phyloP scores from a whole-genome alignment of 306 rosid genomes.

The Glycine tomentella region DNA sequence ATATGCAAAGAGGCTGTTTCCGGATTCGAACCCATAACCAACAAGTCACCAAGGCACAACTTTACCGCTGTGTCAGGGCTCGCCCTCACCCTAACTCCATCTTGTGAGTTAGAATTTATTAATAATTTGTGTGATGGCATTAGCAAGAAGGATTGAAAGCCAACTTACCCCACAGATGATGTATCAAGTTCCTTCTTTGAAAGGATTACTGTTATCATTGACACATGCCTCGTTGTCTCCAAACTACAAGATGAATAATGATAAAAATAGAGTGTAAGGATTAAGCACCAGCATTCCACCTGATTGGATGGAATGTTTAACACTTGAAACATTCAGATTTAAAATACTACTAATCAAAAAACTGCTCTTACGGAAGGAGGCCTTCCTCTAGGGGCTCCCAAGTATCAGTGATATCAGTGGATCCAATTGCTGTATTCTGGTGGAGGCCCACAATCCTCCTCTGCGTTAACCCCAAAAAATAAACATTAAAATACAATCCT shows the following conservation, averaged over 20 bases:
- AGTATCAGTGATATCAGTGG: conserved; percentile 90
- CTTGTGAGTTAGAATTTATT: not conserved
- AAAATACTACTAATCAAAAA: not conserved
- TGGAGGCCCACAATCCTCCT: conserved; percentile 96
- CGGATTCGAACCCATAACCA: no score
- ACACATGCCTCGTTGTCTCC: conserved; percentile 94
- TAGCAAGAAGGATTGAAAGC: not conserved
- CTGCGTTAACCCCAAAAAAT: conserved; percentile 48
- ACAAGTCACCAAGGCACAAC: no score
- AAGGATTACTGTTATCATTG: conserved; percentile 84
- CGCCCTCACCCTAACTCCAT: no score
- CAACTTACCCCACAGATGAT: conserved; percentile 75
- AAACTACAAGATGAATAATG: conserved; percentile 51
- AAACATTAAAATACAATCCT: not conserved
- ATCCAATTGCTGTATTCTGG: conserved; percentile 85
- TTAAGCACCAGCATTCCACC: not conserved
- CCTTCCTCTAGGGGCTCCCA: conserved; percentile 99
- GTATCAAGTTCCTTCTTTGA: conserved; percentile 76
- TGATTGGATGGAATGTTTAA: conserved; percentile 9
- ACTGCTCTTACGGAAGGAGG: conserved; percentile 80
- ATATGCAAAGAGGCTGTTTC: no score
- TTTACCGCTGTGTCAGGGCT: no score
- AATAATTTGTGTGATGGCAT: not conserved
- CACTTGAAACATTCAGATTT: conserved; percentile 3
- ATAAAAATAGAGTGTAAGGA: not conserved